Conservation (phyloP, 2,329 filamentous ascomycete genomes). For the Penicillium occitanis region DNA sequence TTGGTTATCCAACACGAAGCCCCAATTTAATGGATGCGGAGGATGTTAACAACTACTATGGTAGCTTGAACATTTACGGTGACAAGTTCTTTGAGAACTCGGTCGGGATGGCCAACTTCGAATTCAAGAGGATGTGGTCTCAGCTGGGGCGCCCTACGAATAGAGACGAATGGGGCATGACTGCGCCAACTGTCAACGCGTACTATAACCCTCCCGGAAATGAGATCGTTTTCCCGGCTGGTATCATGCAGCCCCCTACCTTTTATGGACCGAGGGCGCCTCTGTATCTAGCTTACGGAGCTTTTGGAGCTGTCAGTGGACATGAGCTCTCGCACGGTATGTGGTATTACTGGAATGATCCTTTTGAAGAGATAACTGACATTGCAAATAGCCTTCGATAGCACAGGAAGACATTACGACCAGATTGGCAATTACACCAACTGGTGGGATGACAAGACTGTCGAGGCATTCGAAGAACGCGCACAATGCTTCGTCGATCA, state of each 20-base stretch:
- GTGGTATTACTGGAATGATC: constrained; percentile 8
- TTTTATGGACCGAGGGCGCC: constrained; percentile 62
- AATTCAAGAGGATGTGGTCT: constrained; percentile 54
- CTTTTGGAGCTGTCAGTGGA: constrained; percentile 65
- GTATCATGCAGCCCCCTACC: constrained; percentile 67
- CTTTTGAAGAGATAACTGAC: background rate
- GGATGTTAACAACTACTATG: constrained; percentile 59
- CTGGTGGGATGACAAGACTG: constrained; percentile 65
- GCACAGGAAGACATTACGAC: constrained; percentile 63
- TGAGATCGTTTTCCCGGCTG: constrained; percentile 67
- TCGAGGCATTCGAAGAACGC: constrained; percentile 58
- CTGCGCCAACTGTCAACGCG: constrained; percentile 63
- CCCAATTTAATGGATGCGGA: constrained; percentile 62
- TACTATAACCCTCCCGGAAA: constrained; percentile 66
- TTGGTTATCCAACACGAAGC: constrained; percentile 64
- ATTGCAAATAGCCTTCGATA: constrained; percentile 59
- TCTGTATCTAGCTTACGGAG: constrained; percentile 66
- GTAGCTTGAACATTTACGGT: constrained; percentile 51
- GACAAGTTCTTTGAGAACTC: constrained; percentile 60
- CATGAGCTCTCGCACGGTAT: constrained; percentile 66
- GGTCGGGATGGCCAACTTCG: constrained; percentile 53
- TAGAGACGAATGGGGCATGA: constrained; percentile 61
- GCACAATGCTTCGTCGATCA: constrained; percentile 68
- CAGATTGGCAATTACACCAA: constrained; percentile 63
- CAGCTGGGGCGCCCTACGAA: constrained; percentile 61